Conservation (phyloP, 371 early-diverging fungal genomes). For the Mortierella sp. region DNA sequence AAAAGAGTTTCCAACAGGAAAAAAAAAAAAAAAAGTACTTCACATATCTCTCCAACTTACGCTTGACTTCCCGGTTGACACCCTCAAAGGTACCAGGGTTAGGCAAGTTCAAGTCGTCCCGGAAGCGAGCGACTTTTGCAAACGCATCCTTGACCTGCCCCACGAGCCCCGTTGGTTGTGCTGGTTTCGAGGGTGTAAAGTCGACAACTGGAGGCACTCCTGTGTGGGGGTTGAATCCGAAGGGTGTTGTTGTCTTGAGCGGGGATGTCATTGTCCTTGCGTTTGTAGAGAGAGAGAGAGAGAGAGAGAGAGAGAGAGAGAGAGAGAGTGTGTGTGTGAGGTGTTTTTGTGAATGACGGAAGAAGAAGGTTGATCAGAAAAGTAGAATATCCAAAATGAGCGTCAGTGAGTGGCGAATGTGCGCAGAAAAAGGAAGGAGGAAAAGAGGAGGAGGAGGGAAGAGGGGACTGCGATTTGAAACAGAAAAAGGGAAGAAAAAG, state of each 20-base stretch:
- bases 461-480: not conserved
- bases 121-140: conserved; percentile 40
- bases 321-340: too few relatives aligned
- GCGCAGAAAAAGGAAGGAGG: not conserved
- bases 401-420: not conserved
- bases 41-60: conserved; percentile 59
- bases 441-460: not conserved
- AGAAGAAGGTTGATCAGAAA: not conserved
- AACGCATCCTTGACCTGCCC: conserved; percentile 35
- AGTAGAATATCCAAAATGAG: not conserved
- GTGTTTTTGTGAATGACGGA: not conserved
- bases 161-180: conserved; percentile 19
- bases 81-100: conserved; percentile 93
- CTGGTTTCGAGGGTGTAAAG: conserved; percentile 10
- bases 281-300: too few relatives aligned
- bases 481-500: not conserved
- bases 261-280: conserved; percentile 19
- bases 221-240: conserved; percentile 29
- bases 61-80: conserved; percentile 87
- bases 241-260: conserved; percentile 24
- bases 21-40: not conserved
- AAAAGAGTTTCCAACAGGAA: too few relatives aligned
- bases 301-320: too few relatives aligned
- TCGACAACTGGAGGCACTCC: conserved; percentile 8
- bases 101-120: conserved; percentile 73